Conservation (phyloP, 257 asterid genomes). For the Salvia hispanica region DNA sequence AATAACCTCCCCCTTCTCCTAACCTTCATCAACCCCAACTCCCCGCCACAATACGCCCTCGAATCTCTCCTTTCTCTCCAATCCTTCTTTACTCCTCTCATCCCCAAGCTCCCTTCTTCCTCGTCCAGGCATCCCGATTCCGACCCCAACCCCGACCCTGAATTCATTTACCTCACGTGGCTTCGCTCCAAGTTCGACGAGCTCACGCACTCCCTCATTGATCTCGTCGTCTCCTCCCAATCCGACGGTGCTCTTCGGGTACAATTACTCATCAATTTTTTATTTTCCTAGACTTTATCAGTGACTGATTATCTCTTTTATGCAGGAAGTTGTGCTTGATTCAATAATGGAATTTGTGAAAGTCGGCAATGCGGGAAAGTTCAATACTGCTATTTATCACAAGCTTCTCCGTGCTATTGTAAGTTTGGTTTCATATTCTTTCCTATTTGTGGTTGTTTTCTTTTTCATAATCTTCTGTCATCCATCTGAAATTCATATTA, state of each 20-base stretch:
- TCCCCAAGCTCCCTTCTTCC: constrained; percentile 56
- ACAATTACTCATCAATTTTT: background rate
- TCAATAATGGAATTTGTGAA: constrained; percentile 87
- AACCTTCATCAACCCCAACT: constrained; percentile 45
- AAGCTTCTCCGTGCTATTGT: constrained; percentile 68
- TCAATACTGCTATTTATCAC: constrained; percentile 74
- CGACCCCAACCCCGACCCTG: constrained; percentile 49
- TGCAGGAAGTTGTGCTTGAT: constrained; percentile 80
- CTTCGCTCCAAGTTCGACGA: constrained; percentile 78
- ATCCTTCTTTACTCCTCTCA: constrained; percentile 79
- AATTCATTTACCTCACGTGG: constrained; percentile 61
- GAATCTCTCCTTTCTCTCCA: constrained; percentile 84
- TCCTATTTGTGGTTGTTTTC: background rate
- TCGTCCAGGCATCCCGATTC: constrained; percentile 25
- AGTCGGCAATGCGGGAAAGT: constrained; percentile 77
- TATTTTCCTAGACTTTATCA: background rate
- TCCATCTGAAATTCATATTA: background rate
- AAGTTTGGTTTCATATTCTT: constrained; percentile 29
- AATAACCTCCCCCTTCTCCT: constrained; percentile 79
- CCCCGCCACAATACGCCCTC: constrained; percentile 59
- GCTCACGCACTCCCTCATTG: constrained; percentile 46
- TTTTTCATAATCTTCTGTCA: background rate
- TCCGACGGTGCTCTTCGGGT: constrained; percentile 65
- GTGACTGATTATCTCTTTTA: background rate
- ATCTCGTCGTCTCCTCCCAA: constrained; percentile 45